Conservation (phyloP, 768 basidiomycete species). For the Cubamyces lactineus region DNA sequence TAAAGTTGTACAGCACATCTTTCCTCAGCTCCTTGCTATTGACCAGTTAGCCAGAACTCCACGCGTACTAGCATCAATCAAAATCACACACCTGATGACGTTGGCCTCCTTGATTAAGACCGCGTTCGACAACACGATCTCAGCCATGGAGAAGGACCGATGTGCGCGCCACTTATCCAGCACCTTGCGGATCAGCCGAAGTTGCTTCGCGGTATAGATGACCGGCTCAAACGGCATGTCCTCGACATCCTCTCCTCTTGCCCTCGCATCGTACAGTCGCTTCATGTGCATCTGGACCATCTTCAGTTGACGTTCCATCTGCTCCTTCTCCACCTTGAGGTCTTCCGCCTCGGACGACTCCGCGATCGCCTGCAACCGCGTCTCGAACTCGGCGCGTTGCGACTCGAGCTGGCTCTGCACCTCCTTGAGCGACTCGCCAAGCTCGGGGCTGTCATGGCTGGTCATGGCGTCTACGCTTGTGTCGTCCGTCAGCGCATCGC, state of each 20-base stretch:
- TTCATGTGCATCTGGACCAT: slow-evolving; percentile 83
- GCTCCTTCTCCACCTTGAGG: slow-evolving; percentile 86
- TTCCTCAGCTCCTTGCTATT: slow-evolving; percentile 84
- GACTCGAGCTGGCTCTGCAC: slow-evolving; percentile 70
- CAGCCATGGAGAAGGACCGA: slow-evolving; percentile 90
- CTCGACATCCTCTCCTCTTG: slow-evolving; percentile 76
- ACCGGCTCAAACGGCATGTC: slow-evolving; percentile 73
- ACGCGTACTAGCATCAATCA: neutral
- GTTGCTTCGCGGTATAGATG: slow-evolving; percentile 80
- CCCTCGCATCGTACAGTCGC: slow-evolving; percentile 74
- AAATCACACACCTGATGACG: slow-evolving; percentile 69
- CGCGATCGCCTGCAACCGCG: slow-evolving; percentile 60
- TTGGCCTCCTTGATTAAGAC: slow-evolving; percentile 93
- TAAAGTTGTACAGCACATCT: slow-evolving; percentile 90
- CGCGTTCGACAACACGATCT: slow-evolving; percentile 81
- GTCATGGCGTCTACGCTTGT: slow-evolving; percentile 76
- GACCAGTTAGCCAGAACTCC: slow-evolving; percentile 7
- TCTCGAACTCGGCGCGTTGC: slow-evolving; percentile 55
- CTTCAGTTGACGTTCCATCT: slow-evolving; percentile 88
- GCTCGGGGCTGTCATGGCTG: slow-evolving; percentile 65
- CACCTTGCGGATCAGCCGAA: slow-evolving; percentile 80
- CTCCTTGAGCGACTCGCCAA: slow-evolving; percentile 66
- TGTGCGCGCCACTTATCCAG: slow-evolving; percentile 86
- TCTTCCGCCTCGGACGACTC: slow-evolving; percentile 83
- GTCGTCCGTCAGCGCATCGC: slow-evolving; percentile 83